A percentile compares a stretch with the other conserved stretches of the same genome.
These are phyloP conservation scores for Bacidia rubella DNA, from an alignment of 495 filamentous ascomycete genomes.

Conservation along the genomic window DNA sequence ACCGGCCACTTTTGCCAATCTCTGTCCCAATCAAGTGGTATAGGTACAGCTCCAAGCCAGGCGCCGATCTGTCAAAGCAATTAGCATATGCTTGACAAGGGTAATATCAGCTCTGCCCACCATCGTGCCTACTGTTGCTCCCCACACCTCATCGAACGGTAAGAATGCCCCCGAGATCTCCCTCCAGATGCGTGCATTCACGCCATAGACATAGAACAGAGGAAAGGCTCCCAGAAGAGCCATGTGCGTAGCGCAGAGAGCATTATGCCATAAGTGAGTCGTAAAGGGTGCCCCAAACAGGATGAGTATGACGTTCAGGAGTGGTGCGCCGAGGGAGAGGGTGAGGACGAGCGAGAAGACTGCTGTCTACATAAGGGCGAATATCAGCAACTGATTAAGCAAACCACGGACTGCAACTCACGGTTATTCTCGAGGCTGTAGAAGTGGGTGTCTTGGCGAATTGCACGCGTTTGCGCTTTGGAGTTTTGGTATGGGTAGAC, in stretches of 20 bases:
- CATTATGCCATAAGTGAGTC: constrained; percentile 64
- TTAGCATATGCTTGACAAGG: background rate
- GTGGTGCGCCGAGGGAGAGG: constrained; percentile 48
- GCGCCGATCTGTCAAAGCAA: constrained; percentile 22
- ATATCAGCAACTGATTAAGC: constrained; percentile 12
- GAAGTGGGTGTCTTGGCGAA: constrained; percentile 14
- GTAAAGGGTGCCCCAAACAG: constrained; percentile 86
- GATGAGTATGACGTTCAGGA: constrained; percentile 52
- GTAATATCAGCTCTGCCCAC: constrained; percentile 45
- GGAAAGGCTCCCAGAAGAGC: constrained; percentile 61
- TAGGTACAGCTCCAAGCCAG: constrained; percentile 68
- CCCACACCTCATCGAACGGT: constrained; percentile 31
- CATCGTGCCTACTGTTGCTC: constrained; percentile 30
- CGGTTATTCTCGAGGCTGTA: constrained; percentile 9
- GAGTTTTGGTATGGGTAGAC: constrained; percentile 13
- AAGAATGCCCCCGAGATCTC: constrained; percentile 44
- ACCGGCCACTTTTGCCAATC: constrained; percentile 98
- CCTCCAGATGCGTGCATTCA: constrained; percentile 57
- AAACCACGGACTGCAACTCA: background rate
- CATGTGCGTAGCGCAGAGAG: constrained; percentile 68
- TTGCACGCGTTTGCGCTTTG: constrained; percentile 15
- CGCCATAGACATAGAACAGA: constrained; percentile 73
- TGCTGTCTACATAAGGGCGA: constrained; percentile 36
- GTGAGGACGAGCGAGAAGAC: constrained; percentile 47
- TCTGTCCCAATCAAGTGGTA: constrained; percentile 87